These are phyloP conservation scores for Helminthosporium solani DNA, from an alignment of 2,329 filamentous ascomycete species.

Conservation along the genomic window DNA sequence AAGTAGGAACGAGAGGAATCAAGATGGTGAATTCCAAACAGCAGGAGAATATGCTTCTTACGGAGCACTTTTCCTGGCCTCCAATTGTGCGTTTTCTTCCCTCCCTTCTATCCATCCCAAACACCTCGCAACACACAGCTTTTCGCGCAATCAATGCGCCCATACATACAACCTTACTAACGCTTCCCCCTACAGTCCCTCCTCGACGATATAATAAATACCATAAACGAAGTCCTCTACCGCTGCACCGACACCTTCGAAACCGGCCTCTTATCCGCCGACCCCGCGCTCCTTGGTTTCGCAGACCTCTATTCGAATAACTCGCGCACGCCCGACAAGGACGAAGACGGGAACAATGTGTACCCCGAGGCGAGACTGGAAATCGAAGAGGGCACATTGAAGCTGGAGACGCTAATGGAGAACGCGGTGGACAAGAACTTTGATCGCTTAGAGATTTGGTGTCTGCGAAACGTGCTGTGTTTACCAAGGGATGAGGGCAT, in stretches of 20 bases:
- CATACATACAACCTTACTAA: neutral
- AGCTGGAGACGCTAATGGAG: slow-evolving; percentile 53
- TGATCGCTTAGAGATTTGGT: slow-evolving; percentile 68
- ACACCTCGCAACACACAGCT: neutral
- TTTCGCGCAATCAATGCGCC: neutral
- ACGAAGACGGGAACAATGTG: slow-evolving; percentile 43
- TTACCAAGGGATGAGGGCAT: slow-evolving; percentile 53
- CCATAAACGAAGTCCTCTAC: slow-evolving; percentile 89
- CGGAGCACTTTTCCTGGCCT: slow-evolving; percentile 94
- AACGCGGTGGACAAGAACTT: slow-evolving; percentile 54
- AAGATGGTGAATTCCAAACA: slow-evolving; percentile 49
- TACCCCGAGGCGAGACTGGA: slow-evolving; percentile 62
- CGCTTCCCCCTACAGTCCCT: slow-evolving; percentile 68
- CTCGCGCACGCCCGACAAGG: slow-evolving; percentile 46
- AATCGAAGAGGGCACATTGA: slow-evolving; percentile 73
- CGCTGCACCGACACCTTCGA: slow-evolving; percentile 87
- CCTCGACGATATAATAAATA: slow-evolving; percentile 97
- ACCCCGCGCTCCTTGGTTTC: slow-evolving; percentile 81
- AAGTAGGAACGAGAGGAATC: slow-evolving; percentile 15
- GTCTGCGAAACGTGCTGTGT: slow-evolving; percentile 70
- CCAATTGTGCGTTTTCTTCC: slow-evolving; percentile 66
- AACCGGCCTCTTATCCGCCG: slow-evolving; percentile 71
- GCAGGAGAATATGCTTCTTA: slow-evolving; percentile 66
- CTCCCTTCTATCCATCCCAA: neutral
- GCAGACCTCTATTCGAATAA: slow-evolving; percentile 46